These are phyloP conservation scores for Dendrocalamus sinicus DNA, from an alignment of 176 grass and related monocot genomes.

Conservation along the genomic window DNA sequence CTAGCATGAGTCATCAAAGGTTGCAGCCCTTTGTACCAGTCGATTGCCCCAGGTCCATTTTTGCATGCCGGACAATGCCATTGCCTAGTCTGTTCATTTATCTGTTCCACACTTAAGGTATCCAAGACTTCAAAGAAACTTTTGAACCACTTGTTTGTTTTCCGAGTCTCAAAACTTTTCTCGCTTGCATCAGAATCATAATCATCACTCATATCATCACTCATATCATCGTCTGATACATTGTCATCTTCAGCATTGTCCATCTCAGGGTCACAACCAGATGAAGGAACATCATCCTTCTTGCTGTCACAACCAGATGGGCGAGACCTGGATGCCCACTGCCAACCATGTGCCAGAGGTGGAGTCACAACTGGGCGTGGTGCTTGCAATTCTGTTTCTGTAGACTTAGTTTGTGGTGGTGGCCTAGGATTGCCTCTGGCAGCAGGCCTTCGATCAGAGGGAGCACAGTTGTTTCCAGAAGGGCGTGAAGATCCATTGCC, in stretches of 20 bases:
- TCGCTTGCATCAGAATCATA: conserved; percentile 78
- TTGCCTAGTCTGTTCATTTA: conserved; percentile 61
- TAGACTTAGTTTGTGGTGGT: conserved; percentile 41
- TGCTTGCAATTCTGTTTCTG: conserved; percentile 48
- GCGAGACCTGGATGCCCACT: conserved; percentile 60
- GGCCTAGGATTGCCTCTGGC: conserved; percentile 51
- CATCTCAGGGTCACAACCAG: conserved; percentile 48
- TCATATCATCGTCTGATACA: conserved; percentile 63
- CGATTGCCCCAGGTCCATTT: conserved; percentile 92
- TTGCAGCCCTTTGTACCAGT: conserved; percentile 90
- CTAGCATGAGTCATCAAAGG: conserved; percentile 78
- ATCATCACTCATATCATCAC: conserved; percentile 65
- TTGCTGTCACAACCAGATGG: conserved; percentile 53
- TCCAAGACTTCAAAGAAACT: conserved; percentile 67
- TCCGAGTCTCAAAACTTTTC: conserved; percentile 70
- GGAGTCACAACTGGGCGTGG: conserved; percentile 42
- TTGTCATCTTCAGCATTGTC: conserved; percentile 36
- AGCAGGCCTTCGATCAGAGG: conserved; percentile 47
- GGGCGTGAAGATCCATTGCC: conserved; percentile 45
- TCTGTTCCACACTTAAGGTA: conserved; percentile 63
- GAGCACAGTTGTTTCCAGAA: conserved; percentile 45
- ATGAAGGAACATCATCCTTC: conserved; percentile 34
- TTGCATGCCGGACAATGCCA: conserved; percentile 87
- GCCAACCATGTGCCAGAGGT: conserved; percentile 62
- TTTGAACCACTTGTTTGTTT: conserved; percentile 80